Evolutionary conservation across 306 rosid species (phyloP).

Genomic region (Oemleria cerasiformis): DNA sequence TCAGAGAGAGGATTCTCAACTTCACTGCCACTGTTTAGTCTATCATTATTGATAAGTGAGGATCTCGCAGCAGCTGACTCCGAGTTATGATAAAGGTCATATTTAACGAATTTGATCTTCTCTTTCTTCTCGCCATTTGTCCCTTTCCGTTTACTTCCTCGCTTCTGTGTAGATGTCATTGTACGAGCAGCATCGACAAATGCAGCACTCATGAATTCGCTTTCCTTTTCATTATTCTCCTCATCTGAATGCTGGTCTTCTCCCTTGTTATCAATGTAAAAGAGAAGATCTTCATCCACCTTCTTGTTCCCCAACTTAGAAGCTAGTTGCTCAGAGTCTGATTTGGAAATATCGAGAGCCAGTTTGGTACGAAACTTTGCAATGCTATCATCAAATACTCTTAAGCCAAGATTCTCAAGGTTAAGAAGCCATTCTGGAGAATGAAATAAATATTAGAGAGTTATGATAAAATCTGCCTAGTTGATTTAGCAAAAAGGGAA

Average conservation of each 20-base stretch:
- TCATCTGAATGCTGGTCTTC: conserved; percentile 30
- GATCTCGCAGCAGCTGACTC: conserved; percentile 23
- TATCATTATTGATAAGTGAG: conserved; percentile 29
- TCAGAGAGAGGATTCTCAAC: conserved; percentile 57
- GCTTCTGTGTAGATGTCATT: conserved; percentile 36
- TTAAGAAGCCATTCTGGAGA: conserved; percentile 63
- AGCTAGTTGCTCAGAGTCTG: conserved; percentile 18
- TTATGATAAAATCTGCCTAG: not conserved
- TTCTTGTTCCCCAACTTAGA: conserved; percentile 34
- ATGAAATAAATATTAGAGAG: conserved; percentile 13
- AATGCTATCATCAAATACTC: conserved; percentile 52
- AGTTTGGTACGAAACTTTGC: conserved; percentile 34
- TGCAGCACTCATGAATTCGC: conserved; percentile 41
- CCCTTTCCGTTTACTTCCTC: conserved; percentile 49
- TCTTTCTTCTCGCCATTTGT: conserved; percentile 31
- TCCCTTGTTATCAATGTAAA: conserved; percentile 54
- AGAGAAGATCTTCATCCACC: conserved; percentile 46
- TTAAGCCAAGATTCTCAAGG: conserved; percentile 60
- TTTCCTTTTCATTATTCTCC: conserved; percentile 35
- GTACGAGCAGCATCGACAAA: conserved; percentile 54
- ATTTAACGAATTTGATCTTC: conserved; percentile 47
- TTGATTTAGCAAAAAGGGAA: not conserved
- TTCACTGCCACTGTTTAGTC: conserved; percentile 50
- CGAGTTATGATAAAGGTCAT: conserved; percentile 35
- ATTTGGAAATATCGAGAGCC: conserved; percentile 31